Base-by-base conservation (phyloP, 495 filamentous ascomycete species). In the Cladorrhinum samala region DNA sequence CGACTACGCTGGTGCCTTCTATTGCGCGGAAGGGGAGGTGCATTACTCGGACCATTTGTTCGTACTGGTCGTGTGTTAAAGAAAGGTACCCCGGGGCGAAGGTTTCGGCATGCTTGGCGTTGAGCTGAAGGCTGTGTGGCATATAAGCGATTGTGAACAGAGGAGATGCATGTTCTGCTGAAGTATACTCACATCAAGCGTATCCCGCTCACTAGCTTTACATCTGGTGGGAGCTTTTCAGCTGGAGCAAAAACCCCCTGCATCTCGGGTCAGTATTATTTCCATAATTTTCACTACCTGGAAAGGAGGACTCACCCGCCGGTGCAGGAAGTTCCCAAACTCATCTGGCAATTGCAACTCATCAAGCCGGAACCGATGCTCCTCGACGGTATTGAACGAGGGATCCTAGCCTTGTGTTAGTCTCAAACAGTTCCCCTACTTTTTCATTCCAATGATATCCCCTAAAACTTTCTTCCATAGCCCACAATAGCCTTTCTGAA, bases 301-400 rank as follows among this genome's bases (percentile, higher is more conserved):
- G 9, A 49, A 17, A 30, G 23, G 19, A 23, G 18, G 14, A 62
- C 75, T 53, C 64, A 78, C 78, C 57, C 65, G 62, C 27, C 66
- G 74, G 30, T 71, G 63, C 2, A 80, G 59, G 47, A 75, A 81
- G 58, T 81, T 81, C 23, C 72, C 65, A 60, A 80, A 80, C 48
- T 81, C 77, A 65, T 77, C 74, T 2, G 60, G 24, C 50, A 62
- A 33, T 65, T 74, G 24, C 50, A 62, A 33, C 66, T 74, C 61
- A 71, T 66, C 54, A 54, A 51, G 24, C 9, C 65, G 44, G 33
- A 68, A 66, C 20, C 61, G 53, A 62, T 80, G 77, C 49, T 78
- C 72, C 50, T 80, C 78, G 23, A 67, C 51, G 0, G 62, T 66
- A 57, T 80, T 76, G 54, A 64, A 65, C 9, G 49, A 43, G 17